Base-by-base conservation (phyloP, 1,139 yeast species). In the Yamadazyma jaroonii region DNA sequence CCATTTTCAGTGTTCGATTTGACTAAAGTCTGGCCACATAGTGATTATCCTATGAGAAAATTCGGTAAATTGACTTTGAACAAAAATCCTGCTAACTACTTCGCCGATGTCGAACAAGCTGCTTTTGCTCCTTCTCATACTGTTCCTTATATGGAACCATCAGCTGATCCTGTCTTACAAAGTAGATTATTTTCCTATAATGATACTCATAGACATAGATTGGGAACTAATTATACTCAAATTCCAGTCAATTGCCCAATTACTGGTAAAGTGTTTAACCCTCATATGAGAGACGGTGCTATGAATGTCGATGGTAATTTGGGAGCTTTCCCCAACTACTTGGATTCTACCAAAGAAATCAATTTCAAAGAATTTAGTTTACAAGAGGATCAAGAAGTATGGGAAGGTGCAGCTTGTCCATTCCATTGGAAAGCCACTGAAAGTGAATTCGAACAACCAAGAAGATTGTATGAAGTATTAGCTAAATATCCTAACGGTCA, bases 341-440 rank as follows among this genome's bases (percentile, higher is more conserved):
- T 77, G 46, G 77, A 79, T 35, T 67, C 79, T 25, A 62, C 67
- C 50, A 62, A 72, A 66, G 81, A 84, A 40, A 47, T 79, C 49
- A 69, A 72, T 50, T 77, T 79, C 61, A 62, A 57, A 53, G 50
- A 57, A 45, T 63, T 52, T 50, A 49, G 58, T 34, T 50, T 65
- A 36, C 78, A 73, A 59, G 74, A 75, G 56, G 78, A 77, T 45
- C 96, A 88, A 62, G 97, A 90, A 66, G 75, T 77, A 44, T 89
- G 96, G 90, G 67, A 73, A 41, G 97, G 97, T 42, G 82, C 92
- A 46, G 96, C 95, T 37, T 68, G 80, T 46, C 86, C 88, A 48
- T 85, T 79, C 81, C 94, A 87, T 70, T 89, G 96, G 96, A 72
- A 74, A 42, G 78, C 77, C 38, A 73, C 74, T 25, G 84, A 81